Percentiles rank a stretch among this genome's conserved stretches.
Conservation (phyloP, 148 eudicot species). For the Nepenthes mirabilis region DNA sequence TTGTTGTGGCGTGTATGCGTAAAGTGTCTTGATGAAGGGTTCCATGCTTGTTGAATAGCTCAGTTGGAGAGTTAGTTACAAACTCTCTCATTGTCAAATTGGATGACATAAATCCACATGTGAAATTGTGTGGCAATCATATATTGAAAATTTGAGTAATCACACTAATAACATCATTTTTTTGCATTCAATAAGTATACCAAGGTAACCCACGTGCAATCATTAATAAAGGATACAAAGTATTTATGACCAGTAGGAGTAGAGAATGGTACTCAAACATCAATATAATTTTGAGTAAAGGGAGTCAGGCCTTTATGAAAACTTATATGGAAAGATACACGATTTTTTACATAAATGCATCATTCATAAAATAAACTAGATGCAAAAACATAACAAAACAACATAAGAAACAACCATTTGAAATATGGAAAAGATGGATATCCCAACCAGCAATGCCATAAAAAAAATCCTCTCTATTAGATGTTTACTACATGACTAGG, state of each 20-base stretch:
- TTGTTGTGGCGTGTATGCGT: neutral
- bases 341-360: too few species aligned
- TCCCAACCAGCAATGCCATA: too few species aligned
- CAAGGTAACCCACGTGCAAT: neutral
- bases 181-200: neutral
- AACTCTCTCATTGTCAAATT: neutral
- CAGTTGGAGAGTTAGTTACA: neutral
- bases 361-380: too few species aligned
- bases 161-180: neutral
- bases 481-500: too few species aligned
- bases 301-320: too few species aligned
- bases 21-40: neutral
- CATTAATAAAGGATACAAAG: neutral
- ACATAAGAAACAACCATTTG: too few species aligned
- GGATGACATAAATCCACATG: neutral
- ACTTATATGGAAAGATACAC: too few species aligned
- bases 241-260: neutral
- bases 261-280: too few species aligned
- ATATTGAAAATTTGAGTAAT: neutral
- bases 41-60: neutral
- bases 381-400: too few species aligned
- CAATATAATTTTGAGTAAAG: too few species aligned
- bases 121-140: neutral
- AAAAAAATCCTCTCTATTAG: too few species aligned
- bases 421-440: too few species aligned